Evolutionary conservation across 2,329 filamentous ascomycete genomes (phyloP).

Genomic region (Bipolaris oryzae): DNA sequence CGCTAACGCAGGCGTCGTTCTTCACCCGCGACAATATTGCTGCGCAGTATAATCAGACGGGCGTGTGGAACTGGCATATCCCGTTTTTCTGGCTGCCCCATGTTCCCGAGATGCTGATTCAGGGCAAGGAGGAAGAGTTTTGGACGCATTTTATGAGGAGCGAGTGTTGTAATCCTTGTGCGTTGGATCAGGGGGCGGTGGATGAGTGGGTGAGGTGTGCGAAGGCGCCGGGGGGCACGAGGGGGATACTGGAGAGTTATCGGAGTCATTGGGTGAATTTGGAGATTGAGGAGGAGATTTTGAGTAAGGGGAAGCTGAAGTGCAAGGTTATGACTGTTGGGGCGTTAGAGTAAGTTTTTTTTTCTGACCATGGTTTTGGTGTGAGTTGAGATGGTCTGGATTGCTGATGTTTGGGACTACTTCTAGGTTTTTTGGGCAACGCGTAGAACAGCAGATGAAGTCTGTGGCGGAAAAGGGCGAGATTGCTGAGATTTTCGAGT

Average conservation of each 20-base stretch:
- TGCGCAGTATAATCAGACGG: constrained; percentile 27
- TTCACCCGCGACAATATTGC: constrained; percentile 31
- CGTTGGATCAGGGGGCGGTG: constrained; percentile 37
- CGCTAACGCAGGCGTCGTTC: constrained; percentile 23
- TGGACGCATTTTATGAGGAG: constrained; percentile 51
- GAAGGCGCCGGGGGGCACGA: constrained; percentile 25
- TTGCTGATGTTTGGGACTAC: background rate
- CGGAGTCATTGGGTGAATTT: constrained; percentile 30
- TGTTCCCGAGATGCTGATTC: constrained; percentile 50
- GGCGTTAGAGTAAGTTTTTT: constrained; percentile 23
- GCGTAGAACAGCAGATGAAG: constrained; percentile 34
- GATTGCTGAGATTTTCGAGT: constrained; percentile 33
- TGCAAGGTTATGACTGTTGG: constrained; percentile 31
- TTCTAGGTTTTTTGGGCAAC: constrained; percentile 23
- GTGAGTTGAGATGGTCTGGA: background rate
- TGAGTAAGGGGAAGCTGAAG: constrained; percentile 21
- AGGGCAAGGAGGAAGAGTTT: constrained; percentile 48
- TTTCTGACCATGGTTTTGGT: too few relatives aligned
- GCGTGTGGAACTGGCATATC: constrained; percentile 34
- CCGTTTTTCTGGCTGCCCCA: constrained; percentile 46
- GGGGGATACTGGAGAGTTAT: constrained; percentile 29
- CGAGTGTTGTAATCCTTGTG: constrained; percentile 49
- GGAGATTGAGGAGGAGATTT: constrained; percentile 28
- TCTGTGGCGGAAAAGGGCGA: constrained; percentile 38
- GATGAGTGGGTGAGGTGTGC: constrained; percentile 29